Base-by-base conservation (phyloP, 208 protist species). In the Wallacemonas collosoma region DNA sequence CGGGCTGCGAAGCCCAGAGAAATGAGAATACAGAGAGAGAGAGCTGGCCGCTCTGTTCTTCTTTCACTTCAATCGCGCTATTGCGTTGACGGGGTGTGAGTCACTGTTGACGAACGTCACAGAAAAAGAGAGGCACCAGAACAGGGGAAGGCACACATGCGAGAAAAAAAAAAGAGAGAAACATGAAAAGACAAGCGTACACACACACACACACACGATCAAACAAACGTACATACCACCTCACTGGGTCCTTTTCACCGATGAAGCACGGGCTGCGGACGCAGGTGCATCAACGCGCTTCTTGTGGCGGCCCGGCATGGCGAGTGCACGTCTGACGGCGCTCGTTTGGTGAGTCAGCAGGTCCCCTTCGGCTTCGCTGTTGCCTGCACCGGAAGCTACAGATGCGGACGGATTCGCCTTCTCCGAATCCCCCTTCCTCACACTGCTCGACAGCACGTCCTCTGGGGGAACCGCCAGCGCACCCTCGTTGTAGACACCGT, bases 401-500 rank as follows among this genome's bases (percentile, higher is more conserved):
- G 26, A 26, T 26, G 26, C 26, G 26, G 26, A 26, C 26, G 26
- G 26, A 26, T 26, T 26, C 26, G 26, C 26, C 26, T 26, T 26
- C 26, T 26, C 26, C 45, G 45, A 50, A 12, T 6, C 45, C 6
- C 45, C 47, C 53, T 62, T 70, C 39, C 26, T 36, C 5, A 41
- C 48, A 63, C 50, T 71, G 36, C 45, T 57, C 35, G 40, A 9
- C 11, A n/a, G n/a, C 38, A 41, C 6, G 41, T 53, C 41, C 5
- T 3, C 60, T 1, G 74, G 70, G 1, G 75, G 68, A 6, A 50
- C 51, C 17, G 56, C 70, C 12, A 66, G 50, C 40, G 69, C 71
- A 9, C 65, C 78, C 2, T 55, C 45, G 35, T 77, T 73, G 47
- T 85, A 72, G 17, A 85, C 57, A 41, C 80, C 75, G 53, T 87